phyloP scores from a whole-genome alignment of 495 filamentous ascomycete genomes.

The Neurospora hispaniola region DNA sequence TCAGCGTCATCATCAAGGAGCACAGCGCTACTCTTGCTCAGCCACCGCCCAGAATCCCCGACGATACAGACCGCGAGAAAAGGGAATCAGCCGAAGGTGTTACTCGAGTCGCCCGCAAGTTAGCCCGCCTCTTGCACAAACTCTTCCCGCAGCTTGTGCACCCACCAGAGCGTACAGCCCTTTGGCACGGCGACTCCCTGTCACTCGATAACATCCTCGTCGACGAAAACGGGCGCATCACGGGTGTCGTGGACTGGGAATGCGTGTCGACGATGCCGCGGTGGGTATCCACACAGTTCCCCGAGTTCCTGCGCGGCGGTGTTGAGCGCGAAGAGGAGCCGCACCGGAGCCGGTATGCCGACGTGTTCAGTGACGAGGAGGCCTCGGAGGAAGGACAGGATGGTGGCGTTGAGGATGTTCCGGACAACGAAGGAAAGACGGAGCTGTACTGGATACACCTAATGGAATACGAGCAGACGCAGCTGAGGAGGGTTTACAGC shows the following conservation, averaged over 20 bases:
- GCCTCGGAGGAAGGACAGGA: slow-evolving; percentile 6
- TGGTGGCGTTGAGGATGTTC: slow-evolving; percentile 4
- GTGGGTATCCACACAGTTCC: slow-evolving; percentile 36
- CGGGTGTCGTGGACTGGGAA: slow-evolving; percentile 45
- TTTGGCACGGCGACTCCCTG: slow-evolving; percentile 36
- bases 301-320: slow-evolving; percentile 29
- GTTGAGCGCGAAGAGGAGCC: slow-evolving; percentile 19
- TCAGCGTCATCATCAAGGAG: slow-evolving; percentile 19
- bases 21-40: slow-evolving; percentile 10
- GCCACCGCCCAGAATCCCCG: background rate
- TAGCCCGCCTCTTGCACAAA: slow-evolving; percentile 17
- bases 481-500: slow-evolving; percentile 21
- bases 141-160: slow-evolving; percentile 18
- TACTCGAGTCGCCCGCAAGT: slow-evolving; percentile 16
- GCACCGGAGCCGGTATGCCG: slow-evolving; percentile 20
- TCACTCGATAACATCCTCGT: slow-evolving; percentile 42
- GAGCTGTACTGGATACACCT: slow-evolving; percentile 26
- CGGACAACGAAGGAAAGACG: slow-evolving; percentile 27
- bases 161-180: slow-evolving; percentile 24
- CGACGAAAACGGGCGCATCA: slow-evolving; percentile 28
- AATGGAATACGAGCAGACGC: slow-evolving; percentile 30
- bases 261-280: slow-evolving; percentile 37
- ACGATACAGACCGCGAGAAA: slow-evolving; percentile 14
- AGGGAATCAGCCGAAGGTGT: slow-evolving; percentile 17
- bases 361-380: slow-evolving; percentile 12